Base-by-base conservation (phyloP, 805 yeast species). In the Saccharomycopsis oosterbeekiorum region DNA sequence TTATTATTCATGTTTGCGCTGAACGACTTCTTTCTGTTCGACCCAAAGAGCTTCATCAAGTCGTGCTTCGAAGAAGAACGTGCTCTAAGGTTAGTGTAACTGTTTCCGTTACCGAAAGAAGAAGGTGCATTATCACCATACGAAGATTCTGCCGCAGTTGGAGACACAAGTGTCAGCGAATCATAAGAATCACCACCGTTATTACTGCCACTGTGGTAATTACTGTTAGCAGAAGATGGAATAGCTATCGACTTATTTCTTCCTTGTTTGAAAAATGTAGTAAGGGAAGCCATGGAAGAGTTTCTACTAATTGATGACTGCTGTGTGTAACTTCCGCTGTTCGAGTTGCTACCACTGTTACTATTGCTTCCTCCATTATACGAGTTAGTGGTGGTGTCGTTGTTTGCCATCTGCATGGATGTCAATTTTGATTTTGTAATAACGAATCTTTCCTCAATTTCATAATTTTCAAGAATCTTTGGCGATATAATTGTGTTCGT, bases 261-360 rank as follows among this genome's bases (percentile, higher is more conserved):
- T 4, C 63, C 54, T 21, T 80, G 78, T 64, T 83, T 85, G 76
- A 88, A 88, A 68, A 88, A 87, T 57, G 90, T 76, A 68, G 87
- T 84, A 68, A 88, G 72, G 70, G 87, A 88, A 17, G 88, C 91
- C 85, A 88, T 86, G 8, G 92, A 86, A 55, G 88, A 84, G 71
- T 87, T 92, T 64, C 87, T 79, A 1, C 87, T 75, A 58, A 74
- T 76, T 24, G 53, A 9, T 14, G 19, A 34, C 19, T 47, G 53
- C 2, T 47, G 53, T 8, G 92, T 86, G 54, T 87, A 84, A 70
- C 87, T 92, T 64, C 87, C 79, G 1, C 87, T 75, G 58, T 74
- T 76, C 19, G 53, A 24, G 15, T 15, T 55, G 11, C 29, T 17
- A 9, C 58, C 58, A 37, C 36, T 24, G 26, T 26, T 39, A 21